Conservation (phyloP, 805 yeast species). For the Starmerella sirachaensis region DNA sequence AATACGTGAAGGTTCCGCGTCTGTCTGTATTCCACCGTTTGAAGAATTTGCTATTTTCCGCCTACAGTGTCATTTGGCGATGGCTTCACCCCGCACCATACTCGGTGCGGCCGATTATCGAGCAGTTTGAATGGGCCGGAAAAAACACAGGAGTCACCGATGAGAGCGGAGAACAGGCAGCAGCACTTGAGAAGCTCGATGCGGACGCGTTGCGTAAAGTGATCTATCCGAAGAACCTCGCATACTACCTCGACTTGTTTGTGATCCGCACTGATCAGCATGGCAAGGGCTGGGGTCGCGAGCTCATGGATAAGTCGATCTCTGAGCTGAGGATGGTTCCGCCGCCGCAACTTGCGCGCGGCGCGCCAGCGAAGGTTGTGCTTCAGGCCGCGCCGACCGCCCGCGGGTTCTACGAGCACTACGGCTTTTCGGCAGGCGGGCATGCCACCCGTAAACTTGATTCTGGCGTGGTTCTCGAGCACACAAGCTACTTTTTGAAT, state of each 20-base stretch:
- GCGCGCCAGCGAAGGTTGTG: conserved; percentile 3
- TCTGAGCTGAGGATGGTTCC: conserved; percentile 1
- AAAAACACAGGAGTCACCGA: background rate
- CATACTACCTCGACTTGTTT: conserved; percentile 3
- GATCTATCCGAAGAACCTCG: conserved; percentile 4
- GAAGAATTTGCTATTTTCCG: background rate
- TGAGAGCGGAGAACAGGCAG: background rate
- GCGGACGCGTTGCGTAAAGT: background rate
- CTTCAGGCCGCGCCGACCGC: conserved; percentile 10
- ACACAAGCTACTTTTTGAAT: conserved; percentile 1
- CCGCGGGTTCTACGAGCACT: conserved; percentile 7
- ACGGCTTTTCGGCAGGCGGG: conserved; percentile 3
- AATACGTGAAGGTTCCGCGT: background rate
- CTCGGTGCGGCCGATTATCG: background rate
- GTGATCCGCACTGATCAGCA: conserved; percentile 7
- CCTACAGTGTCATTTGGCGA: background rate
- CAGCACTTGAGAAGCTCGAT: background rate
- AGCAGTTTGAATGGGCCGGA: background rate
- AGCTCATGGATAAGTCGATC: conserved; percentile 7
- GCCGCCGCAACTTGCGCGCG: conserved; percentile 1
- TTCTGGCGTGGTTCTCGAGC: background rate
- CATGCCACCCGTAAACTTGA: background rate
- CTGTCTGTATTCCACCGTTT: conserved; percentile 1
- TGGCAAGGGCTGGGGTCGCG: conserved; percentile 4
- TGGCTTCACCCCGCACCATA: background rate